Evolutionary conservation across 306 rosid species (phyloP), one percentile per base, ranked within the genome.

Genomic region (Trifolium dubium): DNA sequence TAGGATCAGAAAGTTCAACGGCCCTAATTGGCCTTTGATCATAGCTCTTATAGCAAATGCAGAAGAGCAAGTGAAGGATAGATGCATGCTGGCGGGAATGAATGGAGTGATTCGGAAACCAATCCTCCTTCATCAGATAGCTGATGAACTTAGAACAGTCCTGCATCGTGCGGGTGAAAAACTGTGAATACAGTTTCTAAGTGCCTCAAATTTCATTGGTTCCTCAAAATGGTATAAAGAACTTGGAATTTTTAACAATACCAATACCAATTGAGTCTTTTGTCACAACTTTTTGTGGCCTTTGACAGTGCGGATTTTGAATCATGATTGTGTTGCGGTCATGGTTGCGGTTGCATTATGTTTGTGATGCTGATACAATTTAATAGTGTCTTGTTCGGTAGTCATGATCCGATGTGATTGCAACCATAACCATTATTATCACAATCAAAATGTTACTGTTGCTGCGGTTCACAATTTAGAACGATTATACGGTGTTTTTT

Each of bases 51-150:
- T 89, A 28, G 86, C 92, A 11, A 88, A 84, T 59, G 94, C 86
- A 2, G 96, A 86, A 83, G 93, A 88, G 29, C 63, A 84, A 62
- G 82, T 86, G 78, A 86, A 77, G 84, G 92, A 92, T 77, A 86
- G 83, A 74, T 92, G 98, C 79, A 35, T 85, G 19, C 87, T 80
- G 47, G 79, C 83, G 5, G 98, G 98, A 68, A 92, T 92, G 86
- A 90, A 90, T 64, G 96, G 96, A 49, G 37, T 90, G 67, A 83
- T 92, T 54, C 82, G 89, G 14, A 90, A 90, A 67, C 94, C 96
- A n/a, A 82, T 92, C 41, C 76, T 85, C 6, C 86, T 90, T 69
- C 86, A 83, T 64, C 87, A 85, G 43, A 75, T 90, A 56, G 90
- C 91, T 0, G 84, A 87, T 61, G 94, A 90, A 77, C 93, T 92